Conservation (phyloP, 352 stramenopile species). For the Pythium brachiatum region DNA sequence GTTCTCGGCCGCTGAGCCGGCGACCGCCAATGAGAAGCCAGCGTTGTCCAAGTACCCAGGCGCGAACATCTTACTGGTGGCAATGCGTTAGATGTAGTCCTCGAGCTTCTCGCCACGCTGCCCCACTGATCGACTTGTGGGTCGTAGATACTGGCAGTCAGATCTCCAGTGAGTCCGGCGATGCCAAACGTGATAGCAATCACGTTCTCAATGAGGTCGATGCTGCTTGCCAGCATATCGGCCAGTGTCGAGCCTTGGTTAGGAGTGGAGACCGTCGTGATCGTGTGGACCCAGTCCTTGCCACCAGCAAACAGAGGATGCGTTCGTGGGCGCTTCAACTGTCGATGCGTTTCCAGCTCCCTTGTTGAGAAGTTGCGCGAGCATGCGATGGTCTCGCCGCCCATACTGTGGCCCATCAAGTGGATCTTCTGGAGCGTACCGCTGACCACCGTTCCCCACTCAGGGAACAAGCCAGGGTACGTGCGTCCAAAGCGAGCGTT, state of each 20-base stretch:
- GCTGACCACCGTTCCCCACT: slow-evolving; percentile 46
- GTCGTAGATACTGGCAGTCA: slow-evolving; percentile 38
- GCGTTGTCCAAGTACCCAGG: no score
- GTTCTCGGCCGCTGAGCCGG: slow-evolving; percentile 35
- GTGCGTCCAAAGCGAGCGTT: slow-evolving; percentile 39
- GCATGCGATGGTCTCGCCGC: slow-evolving; percentile 70
- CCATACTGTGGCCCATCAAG: slow-evolving; percentile 70
- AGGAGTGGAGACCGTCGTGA: slow-evolving; percentile 56
- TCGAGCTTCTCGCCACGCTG: slow-evolving; percentile 31
- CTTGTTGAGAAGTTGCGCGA: slow-evolving; percentile 49
- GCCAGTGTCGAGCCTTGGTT: slow-evolving; percentile 59
- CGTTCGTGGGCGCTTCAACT: slow-evolving; percentile 28
- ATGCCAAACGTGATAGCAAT: slow-evolving; percentile 40
- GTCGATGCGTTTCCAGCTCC: slow-evolving; percentile 41
- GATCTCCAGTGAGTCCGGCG: slow-evolving; percentile 27
- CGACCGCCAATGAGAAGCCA: slow-evolving; percentile 37
- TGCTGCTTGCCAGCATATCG: no score
- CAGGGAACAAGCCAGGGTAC: slow-evolving; percentile 48
- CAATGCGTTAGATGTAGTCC: slow-evolving; percentile 19
- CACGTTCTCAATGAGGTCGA: slow-evolving; percentile 41
- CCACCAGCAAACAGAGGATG: slow-evolving; percentile 43
- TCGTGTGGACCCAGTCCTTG: slow-evolving; percentile 55
- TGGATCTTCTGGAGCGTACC: slow-evolving; percentile 63
- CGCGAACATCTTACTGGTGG: no score
- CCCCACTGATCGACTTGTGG: slow-evolving; percentile 54